Percentiles rank a stretch among this genome's conserved stretches.
Conservation (phyloP, 495 filamentous ascomycete genomes). For the Schizothecium vesticola region DNA sequence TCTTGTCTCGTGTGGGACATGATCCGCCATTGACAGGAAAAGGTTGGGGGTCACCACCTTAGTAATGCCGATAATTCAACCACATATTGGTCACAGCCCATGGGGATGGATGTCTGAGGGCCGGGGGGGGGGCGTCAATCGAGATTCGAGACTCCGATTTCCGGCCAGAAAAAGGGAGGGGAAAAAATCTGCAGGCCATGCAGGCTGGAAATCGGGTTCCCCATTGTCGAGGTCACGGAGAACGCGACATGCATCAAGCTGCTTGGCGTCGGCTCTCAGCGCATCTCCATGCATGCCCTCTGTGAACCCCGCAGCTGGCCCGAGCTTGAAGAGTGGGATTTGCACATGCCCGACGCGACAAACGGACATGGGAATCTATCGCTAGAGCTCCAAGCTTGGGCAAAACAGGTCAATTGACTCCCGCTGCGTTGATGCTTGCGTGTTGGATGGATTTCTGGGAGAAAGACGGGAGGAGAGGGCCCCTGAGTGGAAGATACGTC, state of each 20-base stretch:
- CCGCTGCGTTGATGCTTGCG: neutral
- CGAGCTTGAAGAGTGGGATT: conserved; percentile 7
- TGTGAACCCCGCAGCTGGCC: conserved; percentile 7
- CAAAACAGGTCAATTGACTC: neutral
- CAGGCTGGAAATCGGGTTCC: neutral
- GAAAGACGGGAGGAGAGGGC: neutral
- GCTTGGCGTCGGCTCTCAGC: neutral
- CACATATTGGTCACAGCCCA: neutral
- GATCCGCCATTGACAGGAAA: neutral
- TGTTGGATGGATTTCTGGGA: neutral
- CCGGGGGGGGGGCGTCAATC: neutral
- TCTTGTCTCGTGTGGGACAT: neutral
- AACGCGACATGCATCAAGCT: neutral
- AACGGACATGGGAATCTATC: conserved; percentile 7
- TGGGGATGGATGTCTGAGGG: neutral
- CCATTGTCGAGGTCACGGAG: neutral
- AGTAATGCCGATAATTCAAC: conserved; percentile 1
- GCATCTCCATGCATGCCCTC: neutral
- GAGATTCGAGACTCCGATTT: conserved; percentile 1
- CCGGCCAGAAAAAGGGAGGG: neutral
- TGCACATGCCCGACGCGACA: conserved; percentile 10
- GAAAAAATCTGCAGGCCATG: conserved; percentile 3
- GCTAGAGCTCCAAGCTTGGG: neutral
- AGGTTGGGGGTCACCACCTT: neutral
- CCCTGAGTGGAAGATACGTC: neutral